Base-by-base conservation (phyloP, 2,329 filamentous ascomycete species). In the Xylariaceae sp. region DNA sequence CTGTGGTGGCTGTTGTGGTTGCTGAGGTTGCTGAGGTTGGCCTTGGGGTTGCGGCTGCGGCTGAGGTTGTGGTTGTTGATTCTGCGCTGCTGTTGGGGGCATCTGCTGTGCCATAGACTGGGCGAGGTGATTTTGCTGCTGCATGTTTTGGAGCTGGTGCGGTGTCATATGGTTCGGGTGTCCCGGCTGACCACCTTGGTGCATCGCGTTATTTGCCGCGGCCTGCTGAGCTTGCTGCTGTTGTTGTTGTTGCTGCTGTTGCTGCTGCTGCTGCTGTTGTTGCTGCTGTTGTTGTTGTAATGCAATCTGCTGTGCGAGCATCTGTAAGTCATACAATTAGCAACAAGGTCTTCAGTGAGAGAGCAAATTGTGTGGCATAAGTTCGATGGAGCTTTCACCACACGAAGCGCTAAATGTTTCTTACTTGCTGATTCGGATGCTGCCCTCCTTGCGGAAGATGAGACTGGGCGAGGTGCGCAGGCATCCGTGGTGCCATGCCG, bases 381-480 rank as follows among this genome's bases (percentile, higher is more conserved):
- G n/a, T 24, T 19, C 31, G 4, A 45, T n/a, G 23, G 7, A n/a
- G 9, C 3, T 44, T 23, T 34, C 14, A 19, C 12, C 16, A 41
- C 3, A n/a, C 19, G 14, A 33, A 41, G 23, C 14, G n/a, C n/a
- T n/a, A 9, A 33, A 8, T 9, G 17, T 23, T 8, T 37, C 64
- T 56, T 66, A 70, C 69, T 53, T 71, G 69, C 45, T 70, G 40
- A 17, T 58, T 65, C 37, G 64, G 67, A 48, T 72, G 71, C 37
- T 69, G 68, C 19, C 56, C 65, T n/a, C 69, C 69, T 48, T 71
- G 69, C 23, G 62, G 62, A 37, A 72, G 68, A 58, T 76, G 70
- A 43, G 72, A 70, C 41, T 73, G 74, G 46, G 76, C 76, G 28
- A 82, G 69, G 67, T 79, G 77, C 44, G 74, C 74, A 19, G 77